Percentiles rank a stretch among this genome's conserved stretches.
Conservation (phyloP, 306 rosid genomes). For the Abrus pulchellus region DNA sequence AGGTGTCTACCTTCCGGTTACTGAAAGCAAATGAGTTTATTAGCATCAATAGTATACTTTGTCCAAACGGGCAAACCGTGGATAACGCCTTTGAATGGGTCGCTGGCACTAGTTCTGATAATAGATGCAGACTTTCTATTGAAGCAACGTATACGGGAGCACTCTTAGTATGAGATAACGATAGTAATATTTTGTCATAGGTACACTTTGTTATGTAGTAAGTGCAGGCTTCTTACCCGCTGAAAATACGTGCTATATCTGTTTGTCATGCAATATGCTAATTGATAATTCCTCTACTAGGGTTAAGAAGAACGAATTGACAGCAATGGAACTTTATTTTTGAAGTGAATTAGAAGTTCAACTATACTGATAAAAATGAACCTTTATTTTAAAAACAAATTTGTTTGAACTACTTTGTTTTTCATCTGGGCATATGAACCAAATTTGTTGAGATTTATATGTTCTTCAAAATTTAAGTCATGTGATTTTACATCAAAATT, state of each 20-base stretch:
- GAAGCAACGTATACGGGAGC: constrained; percentile 39
- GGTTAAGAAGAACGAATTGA: constrained; percentile 8
- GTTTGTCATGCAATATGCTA: constrained; percentile 39
- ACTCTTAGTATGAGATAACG: constrained; percentile 41
- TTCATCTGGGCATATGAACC: constrained; percentile 1
- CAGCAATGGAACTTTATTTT: constrained; percentile 28
- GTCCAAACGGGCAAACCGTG: constrained; percentile 46
- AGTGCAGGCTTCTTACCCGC: constrained; percentile 34
- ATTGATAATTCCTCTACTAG: constrained; percentile 12
- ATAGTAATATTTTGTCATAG: constrained; percentile 37
- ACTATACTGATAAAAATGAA: constrained; percentile 31
- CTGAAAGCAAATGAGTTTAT: constrained; percentile 68
- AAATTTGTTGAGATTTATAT: not conserved
- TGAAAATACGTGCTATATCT: constrained; percentile 26
- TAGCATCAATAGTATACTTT: constrained; percentile 27
- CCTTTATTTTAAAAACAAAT: not conserved
- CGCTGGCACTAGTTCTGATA: constrained; percentile 45
- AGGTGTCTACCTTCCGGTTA: constrained; percentile 91
- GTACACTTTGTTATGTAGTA: constrained; percentile 30
- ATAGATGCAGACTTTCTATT: constrained; percentile 49
- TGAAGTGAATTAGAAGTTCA: constrained; percentile 7
- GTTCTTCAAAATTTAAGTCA: not conserved
- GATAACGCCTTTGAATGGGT: constrained; percentile 43
- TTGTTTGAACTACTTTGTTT: not conserved
- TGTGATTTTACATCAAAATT: not conserved